Evolutionary conservation across 148 eudicot genomes (phyloP).

Genomic region (Spergularia bocconei): DNA sequence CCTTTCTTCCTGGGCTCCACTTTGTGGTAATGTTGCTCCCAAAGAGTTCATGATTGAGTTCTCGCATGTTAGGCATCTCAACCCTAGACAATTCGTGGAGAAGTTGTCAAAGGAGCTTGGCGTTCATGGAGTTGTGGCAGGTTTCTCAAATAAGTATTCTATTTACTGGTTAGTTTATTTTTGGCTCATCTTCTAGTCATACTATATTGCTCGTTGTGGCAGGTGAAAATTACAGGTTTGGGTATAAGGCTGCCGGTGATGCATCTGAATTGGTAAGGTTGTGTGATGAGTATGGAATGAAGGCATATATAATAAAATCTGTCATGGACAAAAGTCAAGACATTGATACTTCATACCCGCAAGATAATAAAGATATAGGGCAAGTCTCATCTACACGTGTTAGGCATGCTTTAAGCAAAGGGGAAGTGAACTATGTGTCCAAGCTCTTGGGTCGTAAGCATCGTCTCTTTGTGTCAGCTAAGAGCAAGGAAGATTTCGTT

Average conservation of each 20-base stretch:
- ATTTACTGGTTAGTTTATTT: not conserved
- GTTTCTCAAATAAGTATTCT: constrained; percentile 30
- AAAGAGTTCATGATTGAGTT: constrained; percentile 64
- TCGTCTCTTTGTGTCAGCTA: constrained; percentile 58
- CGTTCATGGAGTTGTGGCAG: constrained; percentile 91
- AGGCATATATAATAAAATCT: constrained; percentile 66
- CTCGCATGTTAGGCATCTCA: constrained; percentile 73
- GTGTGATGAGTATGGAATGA: constrained; percentile 65
- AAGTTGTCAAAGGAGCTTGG: constrained; percentile 79
- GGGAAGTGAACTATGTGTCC: constrained; percentile 79
- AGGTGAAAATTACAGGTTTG: constrained; percentile 96
- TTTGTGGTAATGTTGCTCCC: constrained; percentile 64
- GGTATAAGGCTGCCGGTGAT: constrained; percentile 86
- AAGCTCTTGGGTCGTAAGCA: constrained; percentile 91
- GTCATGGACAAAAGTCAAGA: constrained; percentile 77
- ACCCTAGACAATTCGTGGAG: constrained; percentile 90
- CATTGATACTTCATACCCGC: constrained; percentile 25
- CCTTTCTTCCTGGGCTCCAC: constrained; percentile 84
- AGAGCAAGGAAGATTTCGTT: constrained; percentile 33
- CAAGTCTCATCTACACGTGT: constrained; percentile 98
- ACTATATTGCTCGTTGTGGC: constrained; percentile 22
- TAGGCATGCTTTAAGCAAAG: constrained; percentile 71
- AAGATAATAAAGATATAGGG: constrained; percentile 64
- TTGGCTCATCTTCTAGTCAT: not conserved
- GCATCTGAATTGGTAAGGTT: constrained; percentile 72